Evolutionary conservation across 2,329 filamentous ascomycete species (phyloP).

Genomic region (Volutella citrinella): DNA sequence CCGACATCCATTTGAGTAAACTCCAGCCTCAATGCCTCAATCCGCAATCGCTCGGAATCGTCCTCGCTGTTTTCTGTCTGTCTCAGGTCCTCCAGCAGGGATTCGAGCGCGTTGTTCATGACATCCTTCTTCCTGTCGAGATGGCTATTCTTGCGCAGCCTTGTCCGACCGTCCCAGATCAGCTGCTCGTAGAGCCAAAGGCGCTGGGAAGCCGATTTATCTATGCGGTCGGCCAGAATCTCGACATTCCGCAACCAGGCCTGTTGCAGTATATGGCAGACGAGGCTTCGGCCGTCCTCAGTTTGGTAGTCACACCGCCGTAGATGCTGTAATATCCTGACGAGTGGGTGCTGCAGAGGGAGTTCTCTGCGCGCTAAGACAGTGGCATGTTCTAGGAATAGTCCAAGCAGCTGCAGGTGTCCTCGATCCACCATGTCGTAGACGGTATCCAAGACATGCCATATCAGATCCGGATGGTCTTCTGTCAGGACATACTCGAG

Average conservation of each 20-base stretch:
- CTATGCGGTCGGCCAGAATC: conserved; percentile 29
- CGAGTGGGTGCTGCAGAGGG: conserved; percentile 31
- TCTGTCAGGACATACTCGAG: conserved; percentile 35
- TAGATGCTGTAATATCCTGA: conserved; percentile 31
- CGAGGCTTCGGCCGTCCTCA: conserved; percentile 27
- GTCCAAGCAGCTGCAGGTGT: conserved; percentile 31
- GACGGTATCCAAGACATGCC: conserved; percentile 37
- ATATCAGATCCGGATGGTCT: conserved; percentile 36
- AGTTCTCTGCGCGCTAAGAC: conserved; percentile 26
- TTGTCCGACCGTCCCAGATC: conserved; percentile 37
- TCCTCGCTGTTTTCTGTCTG: conserved; percentile 7
- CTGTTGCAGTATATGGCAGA: conserved; percentile 32
- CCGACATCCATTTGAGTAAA: conserved; percentile 38
- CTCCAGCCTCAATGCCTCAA: conserved; percentile 33
- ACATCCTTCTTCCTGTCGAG: conserved; percentile 23
- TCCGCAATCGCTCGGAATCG: conserved; percentile 25
- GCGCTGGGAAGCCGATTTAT: conserved; percentile 25
- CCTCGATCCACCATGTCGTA: conserved; percentile 36
- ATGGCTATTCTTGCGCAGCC: conserved; percentile 30
- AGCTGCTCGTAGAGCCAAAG: conserved; percentile 38
- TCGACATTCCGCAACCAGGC: conserved; percentile 37
- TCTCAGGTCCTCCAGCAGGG: conserved; percentile 16
- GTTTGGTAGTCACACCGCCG: conserved; percentile 29
- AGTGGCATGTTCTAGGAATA: conserved; percentile 33
- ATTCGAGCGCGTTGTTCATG: conserved; percentile 30